Percentiles rank a stretch among this genome's conserved stretches.
phyloP scores from a whole-genome alignment of 208 protist species.

The Trypanosoma rangeli region DNA sequence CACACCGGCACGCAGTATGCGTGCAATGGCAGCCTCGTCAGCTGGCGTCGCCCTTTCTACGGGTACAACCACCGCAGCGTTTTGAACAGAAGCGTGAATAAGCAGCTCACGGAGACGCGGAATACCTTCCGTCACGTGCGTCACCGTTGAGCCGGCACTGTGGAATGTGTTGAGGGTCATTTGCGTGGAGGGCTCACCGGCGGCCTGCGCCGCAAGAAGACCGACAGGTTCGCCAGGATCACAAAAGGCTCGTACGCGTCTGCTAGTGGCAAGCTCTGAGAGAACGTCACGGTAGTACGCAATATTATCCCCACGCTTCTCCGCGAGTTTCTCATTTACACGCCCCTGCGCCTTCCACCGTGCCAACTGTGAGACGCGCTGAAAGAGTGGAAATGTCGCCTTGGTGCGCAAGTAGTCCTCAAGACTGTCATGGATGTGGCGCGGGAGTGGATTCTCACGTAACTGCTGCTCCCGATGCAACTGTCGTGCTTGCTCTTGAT shows the following conservation, averaged over 20 bases:
- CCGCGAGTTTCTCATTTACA: conserved; percentile 54
- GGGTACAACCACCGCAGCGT: conserved; percentile 84
- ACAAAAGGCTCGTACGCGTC: conserved; percentile 68
- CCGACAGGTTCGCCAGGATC: conserved; percentile 97
- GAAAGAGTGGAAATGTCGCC: conserved; percentile 70
- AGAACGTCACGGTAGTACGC: conserved; percentile 60
- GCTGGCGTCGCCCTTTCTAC: conserved; percentile 55
- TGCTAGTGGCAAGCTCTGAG: conserved; percentile 55
- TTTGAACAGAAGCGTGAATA: conserved; percentile 95
- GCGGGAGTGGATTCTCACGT: conserved; percentile 61
- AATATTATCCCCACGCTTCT: conserved; percentile 57
- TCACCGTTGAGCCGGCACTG: conserved; percentile 98
- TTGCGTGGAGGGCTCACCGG: conserved; percentile 99
- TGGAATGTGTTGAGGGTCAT: conserved; percentile 99
- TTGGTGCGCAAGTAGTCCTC: conserved; percentile 54
- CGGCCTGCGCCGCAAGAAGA: conserved; percentile 97
- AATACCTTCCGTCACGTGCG: conserved; percentile 99
- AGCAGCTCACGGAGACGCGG: conserved; percentile 99
- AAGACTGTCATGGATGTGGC: conserved; percentile 38
- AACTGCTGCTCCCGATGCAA: conserved; percentile 32
- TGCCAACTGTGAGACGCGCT: conserved; percentile 71
- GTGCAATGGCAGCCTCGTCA: conserved; percentile 67
- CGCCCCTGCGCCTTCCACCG: conserved; percentile 59
- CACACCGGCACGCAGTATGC: conserved; percentile 59
- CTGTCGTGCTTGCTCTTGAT: conserved; percentile 19